These are phyloP conservation scores for Condylostoma magnum DNA, from an alignment of 169 alveolate genomes.

Conservation along the genomic window DNA sequence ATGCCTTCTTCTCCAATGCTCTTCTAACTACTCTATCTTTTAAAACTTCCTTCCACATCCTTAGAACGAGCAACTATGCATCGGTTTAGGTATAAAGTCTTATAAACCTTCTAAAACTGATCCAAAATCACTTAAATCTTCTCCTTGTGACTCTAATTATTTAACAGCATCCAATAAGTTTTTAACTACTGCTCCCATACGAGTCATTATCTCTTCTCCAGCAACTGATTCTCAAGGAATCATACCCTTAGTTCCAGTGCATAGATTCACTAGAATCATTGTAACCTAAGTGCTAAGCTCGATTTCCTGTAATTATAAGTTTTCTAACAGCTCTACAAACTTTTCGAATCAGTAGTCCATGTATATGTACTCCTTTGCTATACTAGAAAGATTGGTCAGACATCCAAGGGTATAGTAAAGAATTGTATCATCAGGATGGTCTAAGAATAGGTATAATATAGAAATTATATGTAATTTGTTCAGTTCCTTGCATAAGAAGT, in stretches of 20 bases:
- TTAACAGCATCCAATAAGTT: conserved; percentile 41
- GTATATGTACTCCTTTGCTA: conserved; percentile 30
- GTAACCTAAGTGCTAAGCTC: conserved; percentile 11
- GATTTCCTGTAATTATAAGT: background rate
- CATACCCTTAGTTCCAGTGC: background rate
- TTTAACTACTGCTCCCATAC: conserved; percentile 40
- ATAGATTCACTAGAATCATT: conserved; percentile 14
- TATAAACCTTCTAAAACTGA: conserved; percentile 20
- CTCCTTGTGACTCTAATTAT: conserved; percentile 30
- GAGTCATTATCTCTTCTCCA: conserved; percentile 42
- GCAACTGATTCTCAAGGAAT: conserved; percentile 33
- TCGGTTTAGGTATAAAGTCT: conserved; percentile 51
- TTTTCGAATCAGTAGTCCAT: background rate
- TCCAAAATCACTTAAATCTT: conserved; percentile 34
- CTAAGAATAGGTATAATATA: conserved; percentile 34
- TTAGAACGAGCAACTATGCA: conserved; percentile 28
- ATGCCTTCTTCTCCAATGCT: conserved; percentile 38
- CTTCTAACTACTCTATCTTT: conserved; percentile 24
- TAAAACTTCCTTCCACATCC: conserved; percentile 57
- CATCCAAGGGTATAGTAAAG: conserved; percentile 51
- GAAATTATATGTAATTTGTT: conserved; percentile 29
- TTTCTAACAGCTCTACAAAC: conserved; percentile 15
- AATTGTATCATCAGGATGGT: conserved; percentile 39
- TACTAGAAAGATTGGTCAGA: conserved; percentile 37
- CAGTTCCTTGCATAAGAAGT: conserved; percentile 31